These are phyloP conservation scores for Beauveria bassiana DNA, from an alignment of 2,329 filamentous ascomycete species.

Conservation along the genomic window DNA sequence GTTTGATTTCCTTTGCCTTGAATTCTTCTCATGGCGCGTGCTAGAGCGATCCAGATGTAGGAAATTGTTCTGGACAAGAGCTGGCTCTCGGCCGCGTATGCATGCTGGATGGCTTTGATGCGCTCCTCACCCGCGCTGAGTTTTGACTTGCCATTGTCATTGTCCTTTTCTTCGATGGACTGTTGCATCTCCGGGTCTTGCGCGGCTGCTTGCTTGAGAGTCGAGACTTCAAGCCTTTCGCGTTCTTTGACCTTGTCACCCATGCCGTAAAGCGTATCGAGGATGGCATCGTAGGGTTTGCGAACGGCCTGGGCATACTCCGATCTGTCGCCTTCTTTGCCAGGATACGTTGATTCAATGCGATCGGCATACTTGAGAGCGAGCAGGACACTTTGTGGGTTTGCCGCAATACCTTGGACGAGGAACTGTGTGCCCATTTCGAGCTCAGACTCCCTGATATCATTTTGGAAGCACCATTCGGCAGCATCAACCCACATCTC, in stretches of 20 bases:
- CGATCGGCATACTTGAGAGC: constrained; percentile 86
- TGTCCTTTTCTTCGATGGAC: constrained; percentile 39
- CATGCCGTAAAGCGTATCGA: constrained; percentile 83
- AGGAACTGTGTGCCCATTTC: constrained; percentile 67
- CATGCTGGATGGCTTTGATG: constrained; percentile 53
- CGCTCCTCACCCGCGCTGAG: constrained; percentile 58
- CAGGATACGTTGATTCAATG: constrained; percentile 69
- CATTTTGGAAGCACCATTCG: constrained; percentile 82
- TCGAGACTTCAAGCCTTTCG: constrained; percentile 50
- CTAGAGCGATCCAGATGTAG: constrained; percentile 89
- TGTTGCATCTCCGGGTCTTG: constrained; percentile 27
- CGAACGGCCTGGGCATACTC: constrained; percentile 72
- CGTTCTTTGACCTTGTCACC: constrained; percentile 63
- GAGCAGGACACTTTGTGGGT: constrained; percentile 86
- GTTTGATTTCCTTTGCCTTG: constrained; percentile 67
- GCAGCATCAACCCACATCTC: constrained; percentile 94
- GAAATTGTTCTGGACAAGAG: constrained; percentile 79
- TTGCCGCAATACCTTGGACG: constrained; percentile 73
- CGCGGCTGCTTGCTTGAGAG: constrained; percentile 45
- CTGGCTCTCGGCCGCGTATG: constrained; percentile 64
- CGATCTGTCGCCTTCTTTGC: constrained; percentile 69
- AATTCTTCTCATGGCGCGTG: constrained; percentile 87
- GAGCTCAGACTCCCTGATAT: constrained; percentile 53
- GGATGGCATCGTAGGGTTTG: constrained; percentile 73
- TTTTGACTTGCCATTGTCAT: constrained; percentile 37